These are phyloP conservation scores for Ajuga chamaepitys DNA, from an alignment of 257 asterid genomes.

Conservation along the genomic window DNA sequence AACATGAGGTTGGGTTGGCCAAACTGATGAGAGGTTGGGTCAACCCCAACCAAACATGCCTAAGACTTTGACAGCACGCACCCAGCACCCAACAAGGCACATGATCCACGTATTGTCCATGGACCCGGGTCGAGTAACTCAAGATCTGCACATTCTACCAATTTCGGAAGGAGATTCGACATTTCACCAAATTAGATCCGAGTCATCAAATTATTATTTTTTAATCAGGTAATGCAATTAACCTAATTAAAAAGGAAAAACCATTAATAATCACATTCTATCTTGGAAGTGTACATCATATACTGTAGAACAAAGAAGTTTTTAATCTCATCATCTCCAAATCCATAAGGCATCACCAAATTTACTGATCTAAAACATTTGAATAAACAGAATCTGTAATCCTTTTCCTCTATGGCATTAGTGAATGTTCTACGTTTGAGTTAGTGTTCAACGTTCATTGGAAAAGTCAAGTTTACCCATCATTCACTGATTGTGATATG, in stretches of 20 bases:
- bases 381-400: background rate
- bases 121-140: too few species aligned
- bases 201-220: too few species aligned
- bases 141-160: too few species aligned
- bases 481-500: slow-evolving; percentile 24
- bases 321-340: background rate
- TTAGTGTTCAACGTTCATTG: slow-evolving; percentile 22
- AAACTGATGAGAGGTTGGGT: too few species aligned
- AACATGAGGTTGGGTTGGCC: too few species aligned
- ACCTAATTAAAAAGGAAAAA: background rate
- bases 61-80: too few species aligned
- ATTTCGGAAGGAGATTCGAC: too few species aligned
- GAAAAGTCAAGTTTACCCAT: slow-evolving; percentile 20
- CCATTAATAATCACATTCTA: background rate
- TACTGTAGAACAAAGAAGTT: background rate
- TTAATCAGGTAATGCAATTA: background rate
- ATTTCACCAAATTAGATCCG: too few species aligned
- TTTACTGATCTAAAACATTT: background rate
- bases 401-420: slow-evolving; percentile 2
- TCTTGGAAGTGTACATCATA: background rate
- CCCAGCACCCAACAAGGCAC: too few species aligned
- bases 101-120: too few species aligned
- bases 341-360: background rate
- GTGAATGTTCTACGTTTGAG: background rate
- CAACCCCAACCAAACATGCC: too few species aligned